Evolutionary conservation across 202 grass and related monocot genomes (phyloP).

Genomic region (Miscanthus sacchariflorus): DNA sequence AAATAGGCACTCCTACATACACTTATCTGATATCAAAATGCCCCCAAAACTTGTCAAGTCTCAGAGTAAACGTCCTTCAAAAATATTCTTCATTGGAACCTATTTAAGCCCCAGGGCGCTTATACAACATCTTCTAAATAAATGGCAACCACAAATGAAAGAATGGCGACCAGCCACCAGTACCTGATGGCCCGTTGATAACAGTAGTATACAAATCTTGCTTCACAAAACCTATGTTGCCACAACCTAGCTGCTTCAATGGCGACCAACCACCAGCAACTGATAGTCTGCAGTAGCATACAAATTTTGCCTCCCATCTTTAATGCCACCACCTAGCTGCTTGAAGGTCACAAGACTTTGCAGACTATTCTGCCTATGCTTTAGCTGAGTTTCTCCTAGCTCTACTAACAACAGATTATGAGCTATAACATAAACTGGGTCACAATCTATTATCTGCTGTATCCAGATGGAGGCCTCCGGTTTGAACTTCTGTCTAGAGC

Average conservation of each 20-base stretch:
- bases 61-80: background rate
- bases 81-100: background rate
- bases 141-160: constrained; percentile 36
- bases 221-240: background rate
- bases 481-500: constrained; percentile 60
- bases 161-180: background rate
- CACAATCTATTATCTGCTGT: constrained; percentile 39
- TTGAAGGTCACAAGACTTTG: constrained; percentile 29
- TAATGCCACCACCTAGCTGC: background rate
- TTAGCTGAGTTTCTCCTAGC: constrained; percentile 24
- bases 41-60: constrained; percentile 11
- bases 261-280: background rate
- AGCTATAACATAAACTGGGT: constrained; percentile 26
- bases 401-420: constrained; percentile 47
- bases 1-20: constrained; percentile 15
- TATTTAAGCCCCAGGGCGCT: background rate
- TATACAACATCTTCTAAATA: constrained; percentile 3
- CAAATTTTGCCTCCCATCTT: constrained; percentile 35
- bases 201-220: constrained; percentile 49
- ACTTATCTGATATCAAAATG: constrained; percentile 6
- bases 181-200: background rate
- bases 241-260: background rate
- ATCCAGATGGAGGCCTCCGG: constrained; percentile 60
- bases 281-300: constrained; percentile 38
- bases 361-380: constrained; percentile 8